Conservation (phyloP, 2,329 filamentous ascomycete species). For the Talaromyces atroroseus region DNA sequence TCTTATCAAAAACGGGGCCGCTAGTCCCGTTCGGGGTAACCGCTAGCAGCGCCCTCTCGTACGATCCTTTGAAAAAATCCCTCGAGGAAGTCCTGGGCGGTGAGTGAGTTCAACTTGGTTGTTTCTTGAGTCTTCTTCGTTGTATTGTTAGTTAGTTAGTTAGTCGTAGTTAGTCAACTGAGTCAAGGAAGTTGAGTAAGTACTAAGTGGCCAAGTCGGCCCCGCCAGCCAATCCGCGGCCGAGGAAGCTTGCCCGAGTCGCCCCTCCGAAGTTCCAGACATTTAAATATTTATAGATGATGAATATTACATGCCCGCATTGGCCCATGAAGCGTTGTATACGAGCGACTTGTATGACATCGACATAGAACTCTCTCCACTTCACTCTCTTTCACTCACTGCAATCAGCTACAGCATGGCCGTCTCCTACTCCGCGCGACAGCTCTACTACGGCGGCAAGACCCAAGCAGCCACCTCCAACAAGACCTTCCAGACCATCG, state of each 20-base stretch:
- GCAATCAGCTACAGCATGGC: slow-evolving; percentile 13
- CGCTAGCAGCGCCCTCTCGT: not conserved
- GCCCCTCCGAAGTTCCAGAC: not conserved
- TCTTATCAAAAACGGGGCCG: not conserved
- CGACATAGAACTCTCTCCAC: no score
- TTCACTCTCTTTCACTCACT: no score
- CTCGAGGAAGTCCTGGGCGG: not conserved
- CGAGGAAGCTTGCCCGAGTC: not conserved
- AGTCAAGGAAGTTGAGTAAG: no score
- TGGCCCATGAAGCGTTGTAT: no score
- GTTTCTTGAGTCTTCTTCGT: no score
- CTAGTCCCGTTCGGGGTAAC: slow-evolving; percentile 10
- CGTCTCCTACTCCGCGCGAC: slow-evolving; percentile 46
- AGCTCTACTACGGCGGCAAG: slow-evolving; percentile 72
- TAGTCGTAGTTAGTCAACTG: no score
- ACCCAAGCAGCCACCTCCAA: slow-evolving; percentile 56
- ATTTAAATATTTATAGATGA: not conserved
- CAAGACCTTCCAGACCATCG: slow-evolving; percentile 64
- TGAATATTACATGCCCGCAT: no score
- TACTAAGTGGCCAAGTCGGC: no score
- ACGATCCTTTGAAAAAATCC: not conserved
- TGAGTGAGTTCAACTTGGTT: not conserved
- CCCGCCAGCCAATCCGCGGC: not conserved
- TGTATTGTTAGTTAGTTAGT: no score
- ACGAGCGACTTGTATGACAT: no score